Base-by-base conservation (phyloP, 2,329 filamentous ascomycete genomes). In the Exophiala xenobiotica region DNA sequence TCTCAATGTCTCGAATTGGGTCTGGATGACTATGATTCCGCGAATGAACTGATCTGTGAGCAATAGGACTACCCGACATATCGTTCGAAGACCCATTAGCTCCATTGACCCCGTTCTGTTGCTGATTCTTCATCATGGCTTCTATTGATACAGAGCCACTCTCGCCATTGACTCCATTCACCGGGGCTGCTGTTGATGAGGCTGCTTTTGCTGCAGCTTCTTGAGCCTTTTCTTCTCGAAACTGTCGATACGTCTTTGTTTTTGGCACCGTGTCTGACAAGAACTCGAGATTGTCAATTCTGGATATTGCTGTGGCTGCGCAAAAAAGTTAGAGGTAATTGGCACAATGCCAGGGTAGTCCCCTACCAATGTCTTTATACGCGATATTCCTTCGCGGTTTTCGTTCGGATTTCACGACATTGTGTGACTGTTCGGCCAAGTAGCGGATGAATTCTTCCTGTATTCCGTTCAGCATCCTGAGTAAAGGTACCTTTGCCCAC, bases 361-460 rank as follows among this genome's bases (percentile, higher is more conserved):
- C 65, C 78, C 51, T 74, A 90, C 88, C 86, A 35, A 99, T 79
- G 70, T 99, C 93, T 66, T 89, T 89, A 75, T 99, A 99, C 69
- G 97, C 93, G 56, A 99, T 87, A 65, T 95, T 96, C 54, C 91
- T 84, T 50, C 93, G 81, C 4, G 92, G 92, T 69, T 97, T 97
- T 63, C 87, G 82, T 71, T 97, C 93, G 1, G 90, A 81, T 66
- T 93, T 95, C 63, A 91, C 87, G 64, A 95, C 88, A 64, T 88
- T 91, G 68, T 95, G 85, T 20, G 87, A 86, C 68, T 95, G 88
- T 57, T 87, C 81, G 16, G 91, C 85, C 20, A 99, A 81, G 68
- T 97, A 87, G 69, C 96, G 90, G 61, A 99, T 86, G 74, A 99
- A 97, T 79, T 96, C 85, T 73, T 99, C 93, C 86, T 91, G 31